Base-by-base conservation (phyloP, 208 protist genomes). In the Leishmania tarentolae region DNA sequence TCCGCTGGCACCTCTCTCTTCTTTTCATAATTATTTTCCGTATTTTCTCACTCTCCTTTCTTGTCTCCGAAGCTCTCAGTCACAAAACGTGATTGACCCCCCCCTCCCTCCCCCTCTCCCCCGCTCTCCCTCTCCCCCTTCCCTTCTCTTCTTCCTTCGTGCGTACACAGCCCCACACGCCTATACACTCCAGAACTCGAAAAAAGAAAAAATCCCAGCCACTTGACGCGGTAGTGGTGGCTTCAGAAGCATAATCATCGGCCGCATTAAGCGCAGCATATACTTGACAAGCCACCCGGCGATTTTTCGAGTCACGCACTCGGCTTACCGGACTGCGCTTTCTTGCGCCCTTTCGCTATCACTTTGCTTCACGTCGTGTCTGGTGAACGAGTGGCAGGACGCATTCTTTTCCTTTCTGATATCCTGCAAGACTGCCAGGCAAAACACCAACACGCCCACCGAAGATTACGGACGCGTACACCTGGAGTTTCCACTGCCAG, bases 161-260 rank as follows among this genome's bases (percentile, higher is more conserved):
- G 4, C 42, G 21, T 31, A 13, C 76, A 61, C 8, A 79, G 42
- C 2, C 63, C 44, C 65, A 72, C 76, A 35, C 63, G 44, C 52
- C 19, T 37, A 66, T 52, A 68, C 77, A 80, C 77, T 66, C 77
- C 77, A 74, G 47, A 80, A 35, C 37, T 50, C 35, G 40, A 19
- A 19, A 59, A 59, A 75, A 24, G n/a, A 15, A 56, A 57, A 57
- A 31, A 75, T 15, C 56, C 31, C 40, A 11, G 19, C 35, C 31
- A 24, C 61, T 8, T 8, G 31, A 68, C 61, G 61, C 31, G 61
- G 61, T 40, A 40, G 61, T 68, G 31, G 57, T 63, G 57, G 28
- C 57, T 31, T 21, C 8, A 63, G 28, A 63, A 63, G 57, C 15
- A 63, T 8, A 28, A 63, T 31, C 24, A 63, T 63, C 15, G 11